Evolutionary conservation across 2,329 filamentous ascomycete species (phyloP).

Genomic region (Didymella pomorum): DNA sequence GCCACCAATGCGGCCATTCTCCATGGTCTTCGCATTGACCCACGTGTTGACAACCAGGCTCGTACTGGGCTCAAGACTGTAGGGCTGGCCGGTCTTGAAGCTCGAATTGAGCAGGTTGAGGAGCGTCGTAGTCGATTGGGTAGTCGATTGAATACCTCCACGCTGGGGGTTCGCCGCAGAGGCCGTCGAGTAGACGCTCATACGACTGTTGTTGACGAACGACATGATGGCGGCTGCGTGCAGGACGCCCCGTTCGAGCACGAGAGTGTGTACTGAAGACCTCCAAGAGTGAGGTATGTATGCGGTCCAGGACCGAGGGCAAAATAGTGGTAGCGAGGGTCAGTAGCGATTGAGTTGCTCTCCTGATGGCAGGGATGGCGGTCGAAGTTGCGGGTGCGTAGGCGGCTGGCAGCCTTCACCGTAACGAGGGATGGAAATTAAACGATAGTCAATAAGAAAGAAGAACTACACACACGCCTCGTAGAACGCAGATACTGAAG

Average conservation of each 20-base stretch:
- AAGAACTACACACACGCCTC: constrained; percentile 25
- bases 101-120: constrained; percentile 91
- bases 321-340: constrained; percentile 30
- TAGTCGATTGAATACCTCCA: constrained; percentile 66
- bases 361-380: constrained; percentile 14
- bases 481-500: constrained; percentile 17
- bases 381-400: constrained; percentile 16
- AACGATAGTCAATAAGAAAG: constrained; percentile 40
- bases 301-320: constrained; percentile 13
- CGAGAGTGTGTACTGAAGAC: constrained; percentile 1
- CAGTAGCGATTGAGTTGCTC: constrained; percentile 23
- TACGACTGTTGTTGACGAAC: constrained; percentile 67
- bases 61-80: constrained; percentile 85
- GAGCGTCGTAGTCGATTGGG: constrained; percentile 89
- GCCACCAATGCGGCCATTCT: constrained; percentile 74
- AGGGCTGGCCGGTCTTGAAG: constrained; percentile 83
- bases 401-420: constrained; percentile 14
- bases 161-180: constrained; percentile 65
- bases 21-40: constrained; percentile 79
- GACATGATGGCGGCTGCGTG: constrained; percentile 46
- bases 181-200: constrained; percentile 68
- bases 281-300: constrained; percentile 9
- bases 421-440: constrained; percentile 36
- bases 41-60: constrained; percentile 95
- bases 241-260: constrained; percentile 32